Evolutionary conservation across 2,329 filamentous ascomycete genomes (phyloP).

Genomic region (Penicillium sp.): DNA sequence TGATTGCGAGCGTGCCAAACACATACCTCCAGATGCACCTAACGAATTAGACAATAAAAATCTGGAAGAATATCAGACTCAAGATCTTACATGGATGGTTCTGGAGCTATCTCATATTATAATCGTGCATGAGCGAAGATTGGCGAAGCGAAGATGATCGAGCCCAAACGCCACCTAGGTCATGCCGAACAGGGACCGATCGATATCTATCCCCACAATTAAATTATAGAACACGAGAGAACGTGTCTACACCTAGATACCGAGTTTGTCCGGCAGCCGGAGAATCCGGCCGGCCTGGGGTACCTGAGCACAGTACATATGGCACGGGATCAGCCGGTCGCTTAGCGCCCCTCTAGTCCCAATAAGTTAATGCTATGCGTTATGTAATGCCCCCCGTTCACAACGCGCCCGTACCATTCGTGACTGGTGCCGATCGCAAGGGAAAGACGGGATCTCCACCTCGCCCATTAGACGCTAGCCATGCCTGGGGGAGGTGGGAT

Average conservation of each 20-base stretch:
- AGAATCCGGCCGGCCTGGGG: neutral
- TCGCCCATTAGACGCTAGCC: conserved; percentile 7
- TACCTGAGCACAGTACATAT: neutral
- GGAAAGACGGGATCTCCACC: conserved; percentile 1
- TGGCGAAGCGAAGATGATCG: too few species aligned
- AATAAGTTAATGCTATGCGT: neutral
- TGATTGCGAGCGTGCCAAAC: too few species aligned
- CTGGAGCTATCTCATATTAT: neutral
- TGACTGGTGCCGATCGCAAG: conserved; percentile 8
- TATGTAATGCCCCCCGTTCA: neutral
- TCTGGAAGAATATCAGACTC: too few species aligned
- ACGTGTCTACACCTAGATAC: neutral
- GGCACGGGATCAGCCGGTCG: neutral
- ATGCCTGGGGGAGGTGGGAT: conserved; percentile 6
- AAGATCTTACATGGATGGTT: too few species aligned
- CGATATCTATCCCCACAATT: too few species aligned
- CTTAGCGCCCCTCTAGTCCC: neutral
- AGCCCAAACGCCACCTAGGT: neutral
- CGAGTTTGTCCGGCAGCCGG: neutral
- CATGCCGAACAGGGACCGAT: neutral
- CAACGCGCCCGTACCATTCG: neutral
- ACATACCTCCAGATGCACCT: too few species aligned
- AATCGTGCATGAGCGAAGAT: neutral
- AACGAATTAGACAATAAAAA: too few species aligned
- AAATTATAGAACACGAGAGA: too few species aligned